Evolutionary conservation across 2,329 filamentous ascomycete species (phyloP).

Genomic region (Stromatinia cepivora): DNA sequence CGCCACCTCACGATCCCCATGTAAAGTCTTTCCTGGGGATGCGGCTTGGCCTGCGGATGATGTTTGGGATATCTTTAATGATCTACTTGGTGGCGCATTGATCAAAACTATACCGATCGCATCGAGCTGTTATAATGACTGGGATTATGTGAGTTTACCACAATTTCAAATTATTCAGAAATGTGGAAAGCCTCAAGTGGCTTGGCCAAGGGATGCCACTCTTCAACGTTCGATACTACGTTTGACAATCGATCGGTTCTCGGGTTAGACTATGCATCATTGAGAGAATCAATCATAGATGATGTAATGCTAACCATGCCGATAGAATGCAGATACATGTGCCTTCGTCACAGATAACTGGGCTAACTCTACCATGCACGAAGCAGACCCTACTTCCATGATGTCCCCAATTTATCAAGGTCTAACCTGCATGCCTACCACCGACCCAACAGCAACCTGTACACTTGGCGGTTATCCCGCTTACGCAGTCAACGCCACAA

Average conservation of each 20-base stretch:
- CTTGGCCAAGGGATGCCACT: neutral
- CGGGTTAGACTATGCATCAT: too few species aligned
- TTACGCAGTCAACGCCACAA: slow-evolving; percentile 34
- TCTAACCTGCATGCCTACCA: slow-evolving; percentile 42
- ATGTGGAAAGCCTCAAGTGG: neutral
- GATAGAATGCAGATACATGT: slow-evolving; percentile 41
- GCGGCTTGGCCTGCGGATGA: slow-evolving; percentile 50
- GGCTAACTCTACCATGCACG: slow-evolving; percentile 44
- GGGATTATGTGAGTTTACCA: neutral
- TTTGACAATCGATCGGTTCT: neutral
- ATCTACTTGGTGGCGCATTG: slow-evolving; percentile 46
- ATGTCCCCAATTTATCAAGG: slow-evolving; percentile 50
- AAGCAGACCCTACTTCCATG: slow-evolving; percentile 45
- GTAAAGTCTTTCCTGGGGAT: slow-evolving; percentile 34
- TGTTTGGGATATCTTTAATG: slow-evolving; percentile 50
- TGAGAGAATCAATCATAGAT: too few species aligned
- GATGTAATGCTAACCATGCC: slow-evolving; percentile 44
- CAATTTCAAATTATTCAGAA: neutral
- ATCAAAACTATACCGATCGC: slow-evolving; percentile 48
- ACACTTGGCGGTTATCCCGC: slow-evolving; percentile 26
- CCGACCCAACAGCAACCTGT: slow-evolving; percentile 17
- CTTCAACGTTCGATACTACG: neutral
- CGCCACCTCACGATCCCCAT: slow-evolving; percentile 7
- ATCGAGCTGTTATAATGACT: slow-evolving; percentile 29
- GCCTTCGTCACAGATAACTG: slow-evolving; percentile 38